Base-by-base conservation (phyloP, 805 yeast genomes). In the Teunomyces atbi region DNA sequence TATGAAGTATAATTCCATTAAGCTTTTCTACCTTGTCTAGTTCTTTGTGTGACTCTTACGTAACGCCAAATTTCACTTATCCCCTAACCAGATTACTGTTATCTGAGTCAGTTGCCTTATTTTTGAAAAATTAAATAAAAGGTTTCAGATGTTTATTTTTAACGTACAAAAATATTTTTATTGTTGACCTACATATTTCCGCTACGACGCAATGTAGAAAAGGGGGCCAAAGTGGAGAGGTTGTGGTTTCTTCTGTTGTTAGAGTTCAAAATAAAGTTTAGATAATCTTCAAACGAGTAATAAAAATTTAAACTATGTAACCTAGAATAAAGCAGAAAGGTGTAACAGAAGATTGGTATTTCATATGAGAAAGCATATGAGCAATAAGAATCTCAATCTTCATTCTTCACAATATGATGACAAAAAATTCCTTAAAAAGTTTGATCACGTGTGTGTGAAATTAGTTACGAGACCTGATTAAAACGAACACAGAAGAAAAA, bases 71-170 rank as follows among this genome's bases (percentile, higher is more conserved):
- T 30, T 30, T 30, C 33, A 30, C 33, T 13, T 30, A 13, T 30
- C 33, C 33, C 33, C 33, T 30, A 30, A 13, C 33, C 13, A 30
- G 16, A 13, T 30, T 30, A 7, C 33, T 13, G 33, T 15, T 30
- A 30, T 13, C 37, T 19, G 21, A 10, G 37, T 18, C 21, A n/a
- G 21, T 34, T 34, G 37, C 37, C 37, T n/a, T 34, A 34, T 34
- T 34, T 18, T 16, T 19, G 37, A 34, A 21, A 36, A 20, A 6
- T 36, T 19, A 20, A 36, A 36, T 33, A 36, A 36, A 36, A n/a
- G 39, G 39, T 36, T 36, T 36, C 39, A 36, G 39, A 36, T 21
- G 23, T 36, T 36, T 36, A 36, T 18, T 36, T 36, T 36, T 36
- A 36, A 19, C 19, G 21, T 10, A 19, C 39, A 20, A 20, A 8